Conservation (phyloP, 108 stramenopile genomes). For the Skeletonema costatum region DNA sequence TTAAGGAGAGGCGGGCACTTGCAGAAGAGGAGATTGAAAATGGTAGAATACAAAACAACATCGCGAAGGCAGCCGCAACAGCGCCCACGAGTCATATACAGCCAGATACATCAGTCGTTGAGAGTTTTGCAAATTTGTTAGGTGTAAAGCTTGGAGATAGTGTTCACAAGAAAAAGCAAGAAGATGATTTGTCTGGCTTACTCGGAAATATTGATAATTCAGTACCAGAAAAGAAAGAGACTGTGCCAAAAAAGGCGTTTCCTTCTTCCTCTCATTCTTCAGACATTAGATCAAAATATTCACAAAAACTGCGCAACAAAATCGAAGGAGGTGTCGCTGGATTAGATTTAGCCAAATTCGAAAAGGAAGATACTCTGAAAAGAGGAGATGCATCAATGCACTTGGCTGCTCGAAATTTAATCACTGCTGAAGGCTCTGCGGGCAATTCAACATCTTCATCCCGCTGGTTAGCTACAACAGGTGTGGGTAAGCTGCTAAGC, state of each 20-base stretch:
- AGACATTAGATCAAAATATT: slow-evolving; percentile 85
- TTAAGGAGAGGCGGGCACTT: slow-evolving; percentile 36
- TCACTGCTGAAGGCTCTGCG: slow-evolving; percentile 11
- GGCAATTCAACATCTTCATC: slow-evolving; percentile 10
- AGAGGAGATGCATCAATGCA: slow-evolving; percentile 76
- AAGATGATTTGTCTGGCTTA: slow-evolving; percentile 49
- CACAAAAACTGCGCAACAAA: slow-evolving; percentile 59
- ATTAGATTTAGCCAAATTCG: slow-evolving; percentile 69
- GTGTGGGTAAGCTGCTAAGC: slow-evolving; percentile 66
- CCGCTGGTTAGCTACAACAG: slow-evolving; percentile 81
- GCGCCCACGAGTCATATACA: neutral
- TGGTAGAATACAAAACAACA: neutral
- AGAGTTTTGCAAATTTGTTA: slow-evolving; percentile 63
- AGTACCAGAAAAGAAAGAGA: neutral
- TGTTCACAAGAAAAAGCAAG: slow-evolving; percentile 10
- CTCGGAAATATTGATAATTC: slow-evolving; percentile 11
- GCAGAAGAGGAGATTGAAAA: slow-evolving; percentile 7
- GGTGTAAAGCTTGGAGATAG: slow-evolving; percentile 53
- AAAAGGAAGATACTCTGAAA: slow-evolving; percentile 52
- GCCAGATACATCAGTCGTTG: slow-evolving; percentile 44
- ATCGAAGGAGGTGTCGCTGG: slow-evolving; percentile 74
- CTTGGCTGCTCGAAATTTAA: slow-evolving; percentile 67
- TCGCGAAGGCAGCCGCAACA: neutral
- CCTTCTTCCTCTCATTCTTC: slow-evolving; percentile 2
- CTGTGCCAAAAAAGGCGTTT: neutral